phyloP scores from a whole-genome alignment of 2,329 filamentous ascomycete species.

The Ascochyta clinopodiicola region DNA sequence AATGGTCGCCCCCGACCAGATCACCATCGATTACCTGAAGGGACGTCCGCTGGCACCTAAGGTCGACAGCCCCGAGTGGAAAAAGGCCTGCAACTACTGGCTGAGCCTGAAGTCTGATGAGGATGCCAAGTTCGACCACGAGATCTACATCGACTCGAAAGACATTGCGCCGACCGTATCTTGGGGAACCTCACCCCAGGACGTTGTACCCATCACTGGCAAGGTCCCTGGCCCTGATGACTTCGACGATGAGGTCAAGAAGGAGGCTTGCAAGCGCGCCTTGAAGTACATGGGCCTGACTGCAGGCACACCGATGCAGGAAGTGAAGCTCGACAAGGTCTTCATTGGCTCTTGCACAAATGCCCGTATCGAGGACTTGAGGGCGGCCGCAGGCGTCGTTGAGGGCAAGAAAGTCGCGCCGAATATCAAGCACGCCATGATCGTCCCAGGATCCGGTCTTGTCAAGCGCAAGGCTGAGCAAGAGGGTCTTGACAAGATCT shows the following conservation, averaged over 20 bases:
- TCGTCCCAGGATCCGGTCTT: constrained; percentile 93
- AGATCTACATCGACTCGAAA: constrained; percentile 88
- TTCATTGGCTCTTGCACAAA: constrained; percentile 99
- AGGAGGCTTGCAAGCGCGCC: constrained; percentile 77
- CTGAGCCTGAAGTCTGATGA: constrained; percentile 81
- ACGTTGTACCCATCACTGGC: constrained; percentile 92
- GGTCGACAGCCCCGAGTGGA: constrained; percentile 84
- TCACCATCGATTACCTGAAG: constrained; percentile 94
- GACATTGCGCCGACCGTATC: constrained; percentile 93
- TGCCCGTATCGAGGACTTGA: constrained; percentile 92
- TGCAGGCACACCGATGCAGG: constrained; percentile 86
- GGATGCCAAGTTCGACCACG: constrained; percentile 87
- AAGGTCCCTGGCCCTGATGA: constrained; percentile 89
- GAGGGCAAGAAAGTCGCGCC: constrained; percentile 84
- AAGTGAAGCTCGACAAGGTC: constrained; percentile 92
- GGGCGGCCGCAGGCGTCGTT: constrained; percentile 84
- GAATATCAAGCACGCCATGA: constrained; percentile 93
- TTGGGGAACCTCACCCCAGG: constrained; percentile 96
- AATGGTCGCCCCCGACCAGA: constrained; percentile 95
- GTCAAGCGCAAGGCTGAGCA: constrained; percentile 90
- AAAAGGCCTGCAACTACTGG: constrained; percentile 89
- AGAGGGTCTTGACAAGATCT: constrained; percentile 93
- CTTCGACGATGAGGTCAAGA: constrained; percentile 80
- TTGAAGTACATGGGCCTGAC: constrained; percentile 96
- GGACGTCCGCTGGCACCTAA: constrained; percentile 87